Conservation (phyloP, 345 rosid species). For the Citrus sp. region DNA sequence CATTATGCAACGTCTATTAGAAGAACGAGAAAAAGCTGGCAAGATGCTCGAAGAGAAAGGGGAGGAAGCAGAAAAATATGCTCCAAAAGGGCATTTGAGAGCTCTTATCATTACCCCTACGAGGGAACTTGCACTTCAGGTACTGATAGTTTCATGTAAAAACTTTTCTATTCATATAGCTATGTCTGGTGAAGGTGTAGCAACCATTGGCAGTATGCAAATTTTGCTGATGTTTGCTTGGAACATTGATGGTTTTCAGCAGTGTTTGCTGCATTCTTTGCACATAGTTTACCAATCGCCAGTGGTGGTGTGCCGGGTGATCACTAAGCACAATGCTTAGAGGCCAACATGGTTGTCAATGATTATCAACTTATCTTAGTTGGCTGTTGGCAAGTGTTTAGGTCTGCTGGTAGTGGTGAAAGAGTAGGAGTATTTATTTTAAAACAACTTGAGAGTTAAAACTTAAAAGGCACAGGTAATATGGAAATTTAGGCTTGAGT, state of each 20-base stretch:
- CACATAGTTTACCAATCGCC: not conserved
- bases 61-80: slow-evolving; percentile 58
- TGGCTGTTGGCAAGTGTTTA: not conserved
- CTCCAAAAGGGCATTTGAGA: slow-evolving; percentile 67
- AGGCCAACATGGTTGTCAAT: not conserved
- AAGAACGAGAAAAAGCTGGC: slow-evolving; percentile 69
- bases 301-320: not conserved
- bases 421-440: not conserved
- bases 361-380: not conserved
- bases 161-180: not conserved
- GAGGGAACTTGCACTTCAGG: slow-evolving; percentile 96
- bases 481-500: not conserved
- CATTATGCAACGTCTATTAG: slow-evolving; percentile 83
- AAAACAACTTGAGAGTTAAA: not conserved
- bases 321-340: not conserved
- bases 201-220: not conserved
- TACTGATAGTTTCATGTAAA: slow-evolving; percentile 12
- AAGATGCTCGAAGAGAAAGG: slow-evolving; percentile 47
- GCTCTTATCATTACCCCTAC: slow-evolving; percentile 95
- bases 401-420: not conserved
- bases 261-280: not conserved
- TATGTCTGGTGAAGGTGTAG: not conserved
- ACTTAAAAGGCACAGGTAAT: not conserved
- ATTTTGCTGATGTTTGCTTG: not conserved
- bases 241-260: not conserved